A percentile compares a stretch with the other conserved stretches of the same genome.
These are phyloP conservation scores for Backusella sp. DNA, from an alignment of 192 early-diverging fungal genomes.

Conservation along the genomic window DNA sequence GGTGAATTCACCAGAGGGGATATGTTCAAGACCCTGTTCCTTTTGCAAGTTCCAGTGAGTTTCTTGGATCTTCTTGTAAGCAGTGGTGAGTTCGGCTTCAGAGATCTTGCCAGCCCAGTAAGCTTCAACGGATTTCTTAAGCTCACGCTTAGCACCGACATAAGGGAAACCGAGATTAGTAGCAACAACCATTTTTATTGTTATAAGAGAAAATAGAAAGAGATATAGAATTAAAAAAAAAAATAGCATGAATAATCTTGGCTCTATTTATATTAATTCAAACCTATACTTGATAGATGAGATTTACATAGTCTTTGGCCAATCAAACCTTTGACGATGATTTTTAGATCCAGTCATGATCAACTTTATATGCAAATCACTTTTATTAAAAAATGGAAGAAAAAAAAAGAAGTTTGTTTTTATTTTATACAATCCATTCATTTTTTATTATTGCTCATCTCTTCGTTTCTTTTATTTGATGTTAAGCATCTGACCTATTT, in stretches of 20 bases:
- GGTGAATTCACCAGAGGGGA: constrained; percentile 94
- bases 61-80: constrained; percentile 72
- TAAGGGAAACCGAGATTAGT: constrained; percentile 84
- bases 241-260: background rate
- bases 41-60: constrained; percentile 67
- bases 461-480: background rate
- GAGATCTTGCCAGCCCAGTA: constrained; percentile 92
- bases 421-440: background rate
- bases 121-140: constrained; percentile 93
- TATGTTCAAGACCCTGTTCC: constrained; percentile 71
- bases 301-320: background rate
- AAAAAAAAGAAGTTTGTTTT: background rate
- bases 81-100: constrained; percentile 63
- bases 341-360: background rate
- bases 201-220: background rate
- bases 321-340: background rate
- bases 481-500: background rate
- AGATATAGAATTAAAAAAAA: constrained; percentile 5
- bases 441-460: background rate
- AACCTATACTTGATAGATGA: background rate
- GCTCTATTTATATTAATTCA: background rate
- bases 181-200: constrained; percentile 37
- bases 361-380: background rate
- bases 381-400: background rate
- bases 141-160: constrained; percentile 92